phyloP scores from a whole-genome alignment of 148 eudicot species.

The Persicaria tinctoria region DNA sequence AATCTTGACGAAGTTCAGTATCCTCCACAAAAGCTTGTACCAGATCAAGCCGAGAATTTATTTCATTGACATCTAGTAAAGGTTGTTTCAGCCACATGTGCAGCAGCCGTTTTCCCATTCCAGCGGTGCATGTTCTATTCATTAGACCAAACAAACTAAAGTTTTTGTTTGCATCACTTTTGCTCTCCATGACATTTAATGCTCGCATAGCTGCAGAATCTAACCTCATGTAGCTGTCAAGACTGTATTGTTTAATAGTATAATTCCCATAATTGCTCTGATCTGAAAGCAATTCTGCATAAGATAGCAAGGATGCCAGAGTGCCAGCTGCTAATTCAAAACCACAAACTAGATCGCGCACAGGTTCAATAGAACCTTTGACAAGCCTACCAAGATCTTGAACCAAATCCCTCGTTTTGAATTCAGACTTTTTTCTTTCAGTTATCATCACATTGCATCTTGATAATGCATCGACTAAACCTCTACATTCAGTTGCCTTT shows the following conservation, averaged over 20 bases:
- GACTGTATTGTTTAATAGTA: slow-evolving; percentile 49
- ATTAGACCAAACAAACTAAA: slow-evolving; percentile 94
- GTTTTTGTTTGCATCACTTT: slow-evolving; percentile 90
- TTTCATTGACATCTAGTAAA: slow-evolving; percentile 71
- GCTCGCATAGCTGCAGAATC: slow-evolving; percentile 99
- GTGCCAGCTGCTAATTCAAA: slow-evolving; percentile 78
- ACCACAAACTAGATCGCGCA: slow-evolving; percentile 80
- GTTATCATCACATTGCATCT: slow-evolving; percentile 95
- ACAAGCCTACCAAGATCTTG: slow-evolving; percentile 90
- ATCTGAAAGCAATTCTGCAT: slow-evolving; percentile 84
- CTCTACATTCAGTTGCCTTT: slow-evolving; percentile 54
- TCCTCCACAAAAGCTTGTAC: slow-evolving; percentile 96
- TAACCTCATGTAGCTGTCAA: slow-evolving; percentile 75
- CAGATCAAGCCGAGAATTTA: slow-evolving; percentile 69
- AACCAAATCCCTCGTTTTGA: slow-evolving; percentile 70
- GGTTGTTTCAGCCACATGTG: slow-evolving; percentile 99
- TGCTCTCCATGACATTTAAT: slow-evolving; percentile 95
- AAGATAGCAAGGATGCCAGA: slow-evolving; percentile 61
- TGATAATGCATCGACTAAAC: slow-evolving; percentile 75
- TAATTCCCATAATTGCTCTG: slow-evolving; percentile 74
- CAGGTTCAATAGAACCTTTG: slow-evolving; percentile 85
- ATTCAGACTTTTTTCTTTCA: slow-evolving; percentile 79
- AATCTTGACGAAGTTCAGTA: slow-evolving; percentile 76
- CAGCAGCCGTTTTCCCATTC: slow-evolving; percentile 94
- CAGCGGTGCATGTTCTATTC: slow-evolving; percentile 98